Evolutionary conservation across 2,329 filamentous ascomycete species (phyloP).

Genomic region (Epichloe aotearoae): DNA sequence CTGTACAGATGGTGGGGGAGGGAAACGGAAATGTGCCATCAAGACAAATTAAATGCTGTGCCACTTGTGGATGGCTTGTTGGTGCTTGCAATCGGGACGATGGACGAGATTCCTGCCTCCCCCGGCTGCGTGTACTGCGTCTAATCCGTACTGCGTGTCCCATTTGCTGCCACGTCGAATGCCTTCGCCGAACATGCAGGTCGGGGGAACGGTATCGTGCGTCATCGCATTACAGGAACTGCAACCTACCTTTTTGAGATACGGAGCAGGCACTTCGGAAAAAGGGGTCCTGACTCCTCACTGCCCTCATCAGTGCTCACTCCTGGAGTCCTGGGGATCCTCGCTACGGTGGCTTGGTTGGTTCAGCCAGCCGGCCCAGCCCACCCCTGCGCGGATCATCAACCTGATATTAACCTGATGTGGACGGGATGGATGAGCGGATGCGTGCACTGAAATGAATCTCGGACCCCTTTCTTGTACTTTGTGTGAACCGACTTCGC

Average conservation of each 20-base stretch:
- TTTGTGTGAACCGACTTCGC: no score
- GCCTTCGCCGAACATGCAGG: not conserved
- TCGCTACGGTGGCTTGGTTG: not conserved
- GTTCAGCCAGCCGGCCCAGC: not conserved
- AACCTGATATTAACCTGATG: not conserved
- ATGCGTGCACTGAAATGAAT: no score
- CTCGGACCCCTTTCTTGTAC: no score
- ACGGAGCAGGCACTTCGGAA: not conserved
- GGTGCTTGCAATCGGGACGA: not conserved
- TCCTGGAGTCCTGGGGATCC: no score
- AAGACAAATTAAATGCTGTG: not conserved
- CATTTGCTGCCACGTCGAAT: not conserved
- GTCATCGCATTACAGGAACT: not conserved
- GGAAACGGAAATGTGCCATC: no score
- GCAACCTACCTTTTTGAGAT: not conserved
- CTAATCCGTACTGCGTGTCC: not conserved
- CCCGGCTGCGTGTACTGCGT: not conserved
- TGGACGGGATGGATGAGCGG: no score
- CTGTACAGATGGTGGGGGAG: no score
- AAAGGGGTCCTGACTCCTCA: not conserved
- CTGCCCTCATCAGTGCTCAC: no score
- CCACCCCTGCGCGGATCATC: not conserved
- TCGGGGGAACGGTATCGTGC: not conserved
- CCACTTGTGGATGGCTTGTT: not conserved
- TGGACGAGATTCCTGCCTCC: not conserved